Evolutionary conservation across 495 filamentous ascomycete genomes (phyloP).

Genomic region (Penicillium odoratum): DNA sequence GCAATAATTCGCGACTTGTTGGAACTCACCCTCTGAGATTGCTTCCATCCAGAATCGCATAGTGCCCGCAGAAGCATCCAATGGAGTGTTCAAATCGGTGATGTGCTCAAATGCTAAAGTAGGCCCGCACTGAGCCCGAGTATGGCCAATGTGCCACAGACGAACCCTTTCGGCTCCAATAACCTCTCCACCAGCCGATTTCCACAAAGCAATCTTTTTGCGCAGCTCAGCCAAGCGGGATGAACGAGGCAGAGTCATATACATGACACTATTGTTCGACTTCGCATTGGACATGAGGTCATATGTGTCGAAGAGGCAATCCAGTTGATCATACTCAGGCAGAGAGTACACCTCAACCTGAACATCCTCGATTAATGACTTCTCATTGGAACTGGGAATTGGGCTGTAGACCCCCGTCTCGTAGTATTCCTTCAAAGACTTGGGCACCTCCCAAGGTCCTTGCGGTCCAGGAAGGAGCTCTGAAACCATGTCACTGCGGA

Average conservation of each 20-base stretch:
- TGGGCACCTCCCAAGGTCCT: slow-evolving; percentile 41
- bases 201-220: slow-evolving; percentile 41
- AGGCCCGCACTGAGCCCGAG: slow-evolving; percentile 35
- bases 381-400: slow-evolving; percentile 12
- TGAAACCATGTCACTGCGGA: slow-evolving; percentile 52
- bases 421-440: slow-evolving; percentile 39
- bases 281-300: slow-evolving; percentile 49
- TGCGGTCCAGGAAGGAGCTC: slow-evolving; percentile 45
- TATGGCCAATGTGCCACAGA: slow-evolving; percentile 46
- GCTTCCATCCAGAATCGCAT: slow-evolving; percentile 48
- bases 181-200: slow-evolving; percentile 25
- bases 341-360: slow-evolving; percentile 46
- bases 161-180: slow-evolving; percentile 39
- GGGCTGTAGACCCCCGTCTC: slow-evolving; percentile 31
- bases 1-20: neutral
- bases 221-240: slow-evolving; percentile 43
- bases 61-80: slow-evolving; percentile 29
- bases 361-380: slow-evolving; percentile 23
- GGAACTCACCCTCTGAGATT: slow-evolving; percentile 38
- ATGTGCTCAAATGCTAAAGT: slow-evolving; percentile 40
- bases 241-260: slow-evolving; percentile 40
- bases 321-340: slow-evolving; percentile 35
- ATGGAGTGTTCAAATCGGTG: slow-evolving; percentile 33
- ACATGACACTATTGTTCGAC: slow-evolving; percentile 38
- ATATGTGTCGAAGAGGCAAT: slow-evolving; percentile 45